Evolutionary conservation across 2,329 filamentous ascomycete genomes (phyloP).

Genomic region (Curvularia eragrostidis): DNA sequence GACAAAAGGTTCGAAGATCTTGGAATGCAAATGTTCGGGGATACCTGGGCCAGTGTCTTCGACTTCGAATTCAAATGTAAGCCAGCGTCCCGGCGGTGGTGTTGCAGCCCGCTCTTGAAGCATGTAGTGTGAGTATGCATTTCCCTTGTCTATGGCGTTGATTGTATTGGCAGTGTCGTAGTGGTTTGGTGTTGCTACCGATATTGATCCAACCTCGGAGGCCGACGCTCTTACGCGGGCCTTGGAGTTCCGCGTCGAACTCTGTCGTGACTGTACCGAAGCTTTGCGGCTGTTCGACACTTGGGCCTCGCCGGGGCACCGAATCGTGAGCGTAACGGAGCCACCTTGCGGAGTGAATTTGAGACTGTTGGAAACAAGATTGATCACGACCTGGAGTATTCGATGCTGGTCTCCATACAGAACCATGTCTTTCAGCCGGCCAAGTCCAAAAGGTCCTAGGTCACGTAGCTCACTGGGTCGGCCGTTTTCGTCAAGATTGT

Average conservation of each 20-base stretch:
- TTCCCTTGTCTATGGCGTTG: constrained; percentile 52
- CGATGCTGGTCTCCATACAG: constrained; percentile 92
- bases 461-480: constrained; percentile 58
- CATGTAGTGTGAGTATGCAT: constrained; percentile 44
- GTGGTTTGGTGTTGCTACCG: constrained; percentile 35
- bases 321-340: constrained; percentile 76
- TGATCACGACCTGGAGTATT: constrained; percentile 92
- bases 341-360: constrained; percentile 87
- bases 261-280: constrained; percentile 54
- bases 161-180: constrained; percentile 55
- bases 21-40: constrained; percentile 74
- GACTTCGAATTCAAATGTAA: constrained; percentile 85
- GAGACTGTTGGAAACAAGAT: constrained; percentile 87
- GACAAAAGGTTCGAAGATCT: constrained; percentile 92
- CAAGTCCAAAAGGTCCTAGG: constrained; percentile 69
- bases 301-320: constrained; percentile 69
- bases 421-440: constrained; percentile 81
- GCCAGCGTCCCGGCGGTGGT: constrained; percentile 68
- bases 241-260: constrained; percentile 48
- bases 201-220: constrained; percentile 42
- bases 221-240: constrained; percentile 37
- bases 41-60: constrained; percentile 89
- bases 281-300: constrained; percentile 53
- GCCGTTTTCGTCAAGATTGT: constrained; percentile 48
- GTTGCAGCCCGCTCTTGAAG: constrained; percentile 47